A percentile compares a stretch with the other conserved stretches of the same genome.
These are phyloP conservation scores for Nitzschia putrida DNA, from an alignment of 108 stramenopile species.

Conservation along the genomic window DNA sequence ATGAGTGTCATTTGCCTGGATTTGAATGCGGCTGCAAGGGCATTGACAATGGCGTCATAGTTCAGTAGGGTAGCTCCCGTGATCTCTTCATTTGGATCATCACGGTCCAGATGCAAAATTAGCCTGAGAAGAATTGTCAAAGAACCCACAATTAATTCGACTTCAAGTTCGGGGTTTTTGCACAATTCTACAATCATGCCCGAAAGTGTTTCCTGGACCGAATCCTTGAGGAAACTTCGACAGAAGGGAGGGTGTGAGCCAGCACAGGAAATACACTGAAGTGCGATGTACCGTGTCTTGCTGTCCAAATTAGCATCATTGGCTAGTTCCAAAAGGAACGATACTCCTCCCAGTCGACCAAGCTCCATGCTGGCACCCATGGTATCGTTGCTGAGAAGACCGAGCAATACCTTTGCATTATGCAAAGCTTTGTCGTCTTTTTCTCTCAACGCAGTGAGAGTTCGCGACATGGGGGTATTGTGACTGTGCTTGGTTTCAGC, in stretches of 20 bases:
- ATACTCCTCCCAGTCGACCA: slow-evolving; percentile 63
- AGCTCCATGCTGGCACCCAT: slow-evolving; percentile 67
- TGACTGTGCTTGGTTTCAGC: slow-evolving; percentile 35
- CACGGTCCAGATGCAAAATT: slow-evolving; percentile 71
- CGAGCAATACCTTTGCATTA: slow-evolving; percentile 55
- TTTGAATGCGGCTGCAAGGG: slow-evolving; percentile 42
- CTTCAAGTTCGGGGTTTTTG: slow-evolving; percentile 13
- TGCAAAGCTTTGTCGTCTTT: slow-evolving; percentile 40
- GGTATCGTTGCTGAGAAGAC: slow-evolving; percentile 57
- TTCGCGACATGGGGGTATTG: slow-evolving; percentile 46
- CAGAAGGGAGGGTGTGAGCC: slow-evolving; percentile 47
- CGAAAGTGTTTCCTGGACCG: slow-evolving; percentile 45
- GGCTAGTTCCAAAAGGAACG: slow-evolving; percentile 45
- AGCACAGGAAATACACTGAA: slow-evolving; percentile 48
- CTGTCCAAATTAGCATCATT: slow-evolving; percentile 6
- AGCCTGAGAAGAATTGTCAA: slow-evolving; percentile 68
- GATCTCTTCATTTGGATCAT: slow-evolving; percentile 53
- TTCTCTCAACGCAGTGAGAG: slow-evolving; percentile 42
- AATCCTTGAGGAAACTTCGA: slow-evolving; percentile 30
- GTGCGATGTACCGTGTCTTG: slow-evolving; percentile 26
- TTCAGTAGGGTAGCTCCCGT: slow-evolving; percentile 26
- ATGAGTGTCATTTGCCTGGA: slow-evolving; percentile 36
- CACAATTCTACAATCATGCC: slow-evolving; percentile 22
- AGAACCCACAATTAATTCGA: slow-evolving; percentile 50
- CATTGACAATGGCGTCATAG: slow-evolving; percentile 22